A percentile compares a stretch with the other conserved stretches of the same genome.
Conservation (phyloP, 306 rosid genomes). For the Pueraria montana region DNA sequence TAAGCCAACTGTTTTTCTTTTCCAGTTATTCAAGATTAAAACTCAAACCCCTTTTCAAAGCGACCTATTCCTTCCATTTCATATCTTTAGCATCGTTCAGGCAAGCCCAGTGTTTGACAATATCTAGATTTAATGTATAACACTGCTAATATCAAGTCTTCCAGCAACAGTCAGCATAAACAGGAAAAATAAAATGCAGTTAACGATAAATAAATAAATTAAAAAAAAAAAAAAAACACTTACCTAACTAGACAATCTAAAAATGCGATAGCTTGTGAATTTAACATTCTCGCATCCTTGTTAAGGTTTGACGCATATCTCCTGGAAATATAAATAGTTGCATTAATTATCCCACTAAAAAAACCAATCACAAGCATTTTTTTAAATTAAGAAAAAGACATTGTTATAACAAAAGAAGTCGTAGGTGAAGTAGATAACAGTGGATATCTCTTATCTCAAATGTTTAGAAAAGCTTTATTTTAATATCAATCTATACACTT, state of each 20-base stretch:
- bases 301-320: constrained; percentile 55
- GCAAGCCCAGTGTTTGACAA: constrained; percentile 25
- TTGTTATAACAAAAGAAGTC: constrained; percentile 3
- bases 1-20: constrained; percentile 10
- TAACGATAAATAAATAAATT: neutral
- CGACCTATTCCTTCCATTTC: constrained; percentile 4
- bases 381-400: neutral
- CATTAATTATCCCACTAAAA: neutral
- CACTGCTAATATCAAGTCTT: constrained; percentile 19
- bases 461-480: neutral
- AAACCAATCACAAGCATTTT: neutral
- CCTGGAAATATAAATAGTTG: constrained; percentile 66
- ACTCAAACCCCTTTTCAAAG: neutral
- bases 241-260: constrained; percentile 75
- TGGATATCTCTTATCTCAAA: neutral
- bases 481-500: constrained; percentile 11
- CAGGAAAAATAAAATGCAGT: neutral
- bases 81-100: neutral
- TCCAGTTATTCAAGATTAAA: constrained; percentile 31
- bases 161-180: neutral
- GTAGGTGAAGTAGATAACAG: constrained; percentile 5
- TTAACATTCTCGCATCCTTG: constrained; percentile 60
- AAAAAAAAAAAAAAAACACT: constrained; percentile 35
- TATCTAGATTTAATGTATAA: constrained; percentile 26
- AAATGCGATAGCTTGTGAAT: constrained; percentile 63